Conservation (phyloP, 768 basidiomycete genomes). For the Exsudoporus frostii region DNA sequence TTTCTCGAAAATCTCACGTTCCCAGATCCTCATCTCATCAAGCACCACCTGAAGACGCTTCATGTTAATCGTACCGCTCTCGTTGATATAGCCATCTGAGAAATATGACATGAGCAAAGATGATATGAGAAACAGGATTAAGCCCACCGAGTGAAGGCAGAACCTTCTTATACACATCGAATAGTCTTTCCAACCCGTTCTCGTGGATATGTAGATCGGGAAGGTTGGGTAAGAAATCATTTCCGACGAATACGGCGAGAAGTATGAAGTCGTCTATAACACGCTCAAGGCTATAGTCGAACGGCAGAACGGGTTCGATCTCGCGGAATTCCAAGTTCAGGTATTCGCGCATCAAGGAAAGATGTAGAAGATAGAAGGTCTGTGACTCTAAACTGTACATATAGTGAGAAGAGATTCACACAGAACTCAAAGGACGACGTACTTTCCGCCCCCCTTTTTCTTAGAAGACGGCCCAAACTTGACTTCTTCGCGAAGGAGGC, state of each 20-base stretch:
- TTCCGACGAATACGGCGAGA: constrained; percentile 95
- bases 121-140: neutral
- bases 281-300: constrained; percentile 86
- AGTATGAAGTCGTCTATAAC: constrained; percentile 98
- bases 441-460: constrained; percentile 67
- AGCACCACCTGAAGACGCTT: constrained; percentile 81
- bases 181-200: constrained; percentile 89
- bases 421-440: constrained; percentile 5
- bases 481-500: constrained; percentile 94
- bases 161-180: constrained; percentile 93
- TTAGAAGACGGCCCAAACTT: constrained; percentile 84
- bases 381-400: constrained; percentile 61
- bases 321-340: constrained; percentile 91
- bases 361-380: constrained; percentile 92
- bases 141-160: constrained; percentile 67
- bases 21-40: constrained; percentile 85
- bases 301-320: constrained; percentile 63
- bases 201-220: constrained; percentile 98
- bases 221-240: constrained; percentile 94
- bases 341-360: constrained; percentile 94
- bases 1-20: constrained; percentile 87
- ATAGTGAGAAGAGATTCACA: constrained; percentile 6
- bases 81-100: constrained; percentile 90
- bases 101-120: neutral
- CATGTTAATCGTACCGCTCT: constrained; percentile 78